These are phyloP conservation scores for Rhodamnia rubescens DNA, from an alignment of 345 rosid species.

Conservation along the genomic window DNA sequence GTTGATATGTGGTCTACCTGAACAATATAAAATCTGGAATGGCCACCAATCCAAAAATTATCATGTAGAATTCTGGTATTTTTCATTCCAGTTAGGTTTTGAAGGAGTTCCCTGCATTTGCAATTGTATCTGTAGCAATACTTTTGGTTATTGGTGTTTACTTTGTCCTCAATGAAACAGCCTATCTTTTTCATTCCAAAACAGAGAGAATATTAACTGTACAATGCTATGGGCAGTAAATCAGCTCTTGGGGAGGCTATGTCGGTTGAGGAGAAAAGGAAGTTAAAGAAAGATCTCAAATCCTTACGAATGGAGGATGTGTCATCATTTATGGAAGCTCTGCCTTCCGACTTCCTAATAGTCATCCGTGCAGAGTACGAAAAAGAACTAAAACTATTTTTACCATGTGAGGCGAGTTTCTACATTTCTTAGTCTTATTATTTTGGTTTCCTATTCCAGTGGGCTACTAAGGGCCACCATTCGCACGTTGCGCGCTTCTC, in stretches of 20 bases:
- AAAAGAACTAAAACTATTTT: neutral
- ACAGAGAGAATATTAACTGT: neutral
- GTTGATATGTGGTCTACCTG: neutral
- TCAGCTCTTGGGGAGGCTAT: slow-evolving; percentile 57
- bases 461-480: slow-evolving; percentile 59
- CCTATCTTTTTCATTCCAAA: neutral
- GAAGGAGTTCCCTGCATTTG: neutral
- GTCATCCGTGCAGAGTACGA: slow-evolving; percentile 70
- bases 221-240: slow-evolving; percentile 40
- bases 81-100: neutral
- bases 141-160: neutral
- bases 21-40: neutral
- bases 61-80: neutral
- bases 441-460: slow-evolving; percentile 20
- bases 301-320: slow-evolving; percentile 65
- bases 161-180: neutral
- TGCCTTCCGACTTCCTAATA: slow-evolving; percentile 64
- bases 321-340: slow-evolving; percentile 82
- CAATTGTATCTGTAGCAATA: neutral
- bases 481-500: slow-evolving; percentile 52
- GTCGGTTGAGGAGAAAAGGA: slow-evolving; percentile 52
- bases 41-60: neutral
- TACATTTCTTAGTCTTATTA: neutral
- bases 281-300: slow-evolving; percentile 54
- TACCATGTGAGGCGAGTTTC: neutral